A percentile compares a stretch with the other conserved stretches of the same genome.
Evolutionary conservation across 306 rosid genomes (phyloP).

Genomic region (Gleditsia sinensis): DNA sequence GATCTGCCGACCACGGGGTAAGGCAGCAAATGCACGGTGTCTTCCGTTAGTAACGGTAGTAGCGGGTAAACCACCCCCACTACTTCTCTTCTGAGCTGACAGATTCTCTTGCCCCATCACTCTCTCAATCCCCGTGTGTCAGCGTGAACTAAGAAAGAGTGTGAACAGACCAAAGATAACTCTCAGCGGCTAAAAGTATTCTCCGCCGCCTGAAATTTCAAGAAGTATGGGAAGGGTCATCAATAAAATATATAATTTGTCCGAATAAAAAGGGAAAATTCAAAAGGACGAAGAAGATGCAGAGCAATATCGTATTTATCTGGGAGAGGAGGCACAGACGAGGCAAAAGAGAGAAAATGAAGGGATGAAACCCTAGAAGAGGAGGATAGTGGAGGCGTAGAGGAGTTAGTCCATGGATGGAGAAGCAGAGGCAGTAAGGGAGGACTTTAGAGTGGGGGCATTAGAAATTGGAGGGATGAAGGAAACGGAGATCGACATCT

Average conservation of each 20-base stretch:
- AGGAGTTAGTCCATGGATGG: background rate
- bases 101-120: slow-evolving; percentile 62
- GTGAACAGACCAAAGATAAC: background rate
- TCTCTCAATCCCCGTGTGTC: background rate
- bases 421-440: background rate
- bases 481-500: background rate
- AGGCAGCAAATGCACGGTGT: slow-evolving; percentile 23
- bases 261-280: background rate
- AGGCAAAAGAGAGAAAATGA: background rate
- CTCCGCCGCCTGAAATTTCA: background rate
- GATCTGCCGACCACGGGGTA: slow-evolving; percentile 90
- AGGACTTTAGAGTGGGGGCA: background rate
- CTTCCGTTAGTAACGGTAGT: slow-evolving; percentile 36
- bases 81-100: slow-evolving; percentile 56
- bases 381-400: background rate
- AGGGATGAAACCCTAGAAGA: background rate
- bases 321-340: background rate
- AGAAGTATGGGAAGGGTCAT: background rate
- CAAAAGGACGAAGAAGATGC: background rate
- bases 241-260: too few relatives aligned
- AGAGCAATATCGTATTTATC: background rate
- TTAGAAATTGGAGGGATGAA: background rate
- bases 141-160: background rate
- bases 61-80: slow-evolving; percentile 41
- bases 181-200: background rate